These are phyloP conservation scores for Backusella tuberculispora DNA, from an alignment of 192 early-diverging fungal species.

Conservation along the genomic window DNA sequence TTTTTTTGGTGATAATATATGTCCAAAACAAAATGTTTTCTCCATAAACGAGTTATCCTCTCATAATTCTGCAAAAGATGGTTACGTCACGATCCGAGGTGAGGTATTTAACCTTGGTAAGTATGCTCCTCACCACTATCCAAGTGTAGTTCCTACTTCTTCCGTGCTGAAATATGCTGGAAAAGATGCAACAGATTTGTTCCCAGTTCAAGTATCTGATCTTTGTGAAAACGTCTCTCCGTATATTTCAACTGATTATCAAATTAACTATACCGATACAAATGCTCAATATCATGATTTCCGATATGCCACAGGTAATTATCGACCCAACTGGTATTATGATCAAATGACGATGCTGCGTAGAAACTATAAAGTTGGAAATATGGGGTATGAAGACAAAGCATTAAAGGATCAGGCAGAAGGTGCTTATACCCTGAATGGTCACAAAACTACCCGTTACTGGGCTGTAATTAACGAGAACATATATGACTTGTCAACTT, in stretches of 20 bases:
- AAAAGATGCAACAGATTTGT: constrained; percentile 61
- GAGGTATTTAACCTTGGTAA: constrained; percentile 79
- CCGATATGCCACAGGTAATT: constrained; percentile 63
- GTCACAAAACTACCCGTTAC: constrained; percentile 41
- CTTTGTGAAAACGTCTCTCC: constrained; percentile 61
- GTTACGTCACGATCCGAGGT: constrained; percentile 73
- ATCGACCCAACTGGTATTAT: constrained; percentile 68
- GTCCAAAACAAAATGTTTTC: constrained; percentile 75
- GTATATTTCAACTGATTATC: constrained; percentile 50
- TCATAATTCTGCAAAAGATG: constrained; percentile 48
- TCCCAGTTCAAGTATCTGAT: constrained; percentile 74
- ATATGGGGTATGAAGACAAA: constrained; percentile 61
- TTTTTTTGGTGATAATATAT: constrained; percentile 71
- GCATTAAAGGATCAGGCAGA: constrained; percentile 57
- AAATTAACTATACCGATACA: constrained; percentile 47
- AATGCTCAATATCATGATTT: constrained; percentile 73
- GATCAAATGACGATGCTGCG: constrained; percentile 63
- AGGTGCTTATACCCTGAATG: constrained; percentile 35
- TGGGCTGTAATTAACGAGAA: constrained; percentile 70
- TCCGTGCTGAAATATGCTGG: constrained; percentile 64
- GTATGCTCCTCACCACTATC: constrained; percentile 56
- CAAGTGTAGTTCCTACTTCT: constrained; percentile 55
- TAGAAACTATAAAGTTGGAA: constrained; percentile 65
- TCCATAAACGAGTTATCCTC: constrained; percentile 57
- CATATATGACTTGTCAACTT: constrained; percentile 73